phyloP scores from a whole-genome alignment of 805 yeast species.

The Candida railenensis region DNA sequence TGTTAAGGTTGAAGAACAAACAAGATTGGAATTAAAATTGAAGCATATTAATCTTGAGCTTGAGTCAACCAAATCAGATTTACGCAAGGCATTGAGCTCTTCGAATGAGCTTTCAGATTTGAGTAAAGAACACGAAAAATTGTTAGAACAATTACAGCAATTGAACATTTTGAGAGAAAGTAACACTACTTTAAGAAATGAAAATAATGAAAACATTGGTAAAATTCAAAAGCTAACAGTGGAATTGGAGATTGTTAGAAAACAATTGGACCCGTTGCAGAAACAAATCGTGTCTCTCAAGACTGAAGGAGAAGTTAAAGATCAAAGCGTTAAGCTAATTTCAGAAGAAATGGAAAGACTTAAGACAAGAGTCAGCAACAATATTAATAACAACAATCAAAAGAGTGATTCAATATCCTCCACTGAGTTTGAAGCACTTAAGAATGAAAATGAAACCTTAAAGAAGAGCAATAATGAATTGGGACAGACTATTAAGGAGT shows the following conservation, averaged over 20 bases:
- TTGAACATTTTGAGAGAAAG: slow-evolving; percentile 66
- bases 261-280: slow-evolving; percentile 46
- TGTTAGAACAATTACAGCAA: slow-evolving; percentile 57
- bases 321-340: slow-evolving; percentile 45
- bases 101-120: slow-evolving; percentile 23
- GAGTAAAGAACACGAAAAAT: slow-evolving; percentile 43
- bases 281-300: slow-evolving; percentile 33
- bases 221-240: slow-evolving; percentile 36
- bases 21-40: slow-evolving; percentile 37
- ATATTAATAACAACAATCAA: slow-evolving; percentile 25
- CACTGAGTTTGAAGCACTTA: slow-evolving; percentile 9
- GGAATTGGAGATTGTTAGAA: slow-evolving; percentile 28
- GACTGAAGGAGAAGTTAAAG: slow-evolving; percentile 46
- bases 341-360: slow-evolving; percentile 59
- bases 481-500: slow-evolving; percentile 3
- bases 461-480: slow-evolving; percentile 6
- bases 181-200: slow-evolving; percentile 60
- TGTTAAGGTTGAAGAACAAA: slow-evolving; percentile 48
- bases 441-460: slow-evolving; percentile 11
- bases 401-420: slow-evolving; percentile 10
- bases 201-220: slow-evolving; percentile 27
- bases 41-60: slow-evolving; percentile 44
- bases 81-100: slow-evolving; percentile 25
- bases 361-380: slow-evolving; percentile 43
- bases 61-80: slow-evolving; percentile 49